Percentiles rank a stretch among this genome's conserved stretches.
phyloP scores from a whole-genome alignment of 495 filamentous ascomycete species.

The Xylaria cubensis region DNA sequence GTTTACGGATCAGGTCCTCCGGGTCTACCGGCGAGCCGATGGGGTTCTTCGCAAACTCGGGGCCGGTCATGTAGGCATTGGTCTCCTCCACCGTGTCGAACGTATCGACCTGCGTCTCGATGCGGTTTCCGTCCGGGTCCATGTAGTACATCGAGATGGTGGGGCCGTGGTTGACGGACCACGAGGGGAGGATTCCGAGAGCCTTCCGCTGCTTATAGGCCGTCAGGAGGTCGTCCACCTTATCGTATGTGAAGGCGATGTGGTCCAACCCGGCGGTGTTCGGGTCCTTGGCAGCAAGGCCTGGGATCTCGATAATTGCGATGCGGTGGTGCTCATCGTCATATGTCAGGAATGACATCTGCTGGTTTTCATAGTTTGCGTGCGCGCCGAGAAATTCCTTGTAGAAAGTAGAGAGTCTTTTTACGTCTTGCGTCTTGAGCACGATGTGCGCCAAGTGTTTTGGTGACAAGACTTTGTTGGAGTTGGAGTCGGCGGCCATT shows the following conservation, averaged over 20 bases:
- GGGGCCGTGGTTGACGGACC: constrained; percentile 54
- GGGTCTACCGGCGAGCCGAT: constrained; percentile 48
- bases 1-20: constrained; percentile 43
- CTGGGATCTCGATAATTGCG: constrained; percentile 42
- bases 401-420: constrained; percentile 45
- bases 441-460: constrained; percentile 37
- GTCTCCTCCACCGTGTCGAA: constrained; percentile 48
- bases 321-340: constrained; percentile 59
- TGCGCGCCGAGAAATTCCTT: constrained; percentile 44
- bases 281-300: constrained; percentile 28
- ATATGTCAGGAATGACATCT: constrained; percentile 49
- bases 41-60: constrained; percentile 40
- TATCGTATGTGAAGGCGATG: constrained; percentile 48
- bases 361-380: constrained; percentile 28
- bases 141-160: constrained; percentile 47
- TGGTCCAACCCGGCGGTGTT: constrained; percentile 46
- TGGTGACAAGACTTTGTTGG: constrained; percentile 36
- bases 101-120: constrained; percentile 57
- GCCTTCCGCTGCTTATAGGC: constrained; percentile 45
- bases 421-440: constrained; percentile 38
- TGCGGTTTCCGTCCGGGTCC: constrained; percentile 55
- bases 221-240: constrained; percentile 40
- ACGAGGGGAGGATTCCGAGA: constrained; percentile 46
- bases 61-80: constrained; percentile 42
- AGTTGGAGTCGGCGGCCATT: constrained; percentile 29